phyloP scores from a whole-genome alignment of 768 basidiomycete species.

The Filobasidium floriforme region DNA sequence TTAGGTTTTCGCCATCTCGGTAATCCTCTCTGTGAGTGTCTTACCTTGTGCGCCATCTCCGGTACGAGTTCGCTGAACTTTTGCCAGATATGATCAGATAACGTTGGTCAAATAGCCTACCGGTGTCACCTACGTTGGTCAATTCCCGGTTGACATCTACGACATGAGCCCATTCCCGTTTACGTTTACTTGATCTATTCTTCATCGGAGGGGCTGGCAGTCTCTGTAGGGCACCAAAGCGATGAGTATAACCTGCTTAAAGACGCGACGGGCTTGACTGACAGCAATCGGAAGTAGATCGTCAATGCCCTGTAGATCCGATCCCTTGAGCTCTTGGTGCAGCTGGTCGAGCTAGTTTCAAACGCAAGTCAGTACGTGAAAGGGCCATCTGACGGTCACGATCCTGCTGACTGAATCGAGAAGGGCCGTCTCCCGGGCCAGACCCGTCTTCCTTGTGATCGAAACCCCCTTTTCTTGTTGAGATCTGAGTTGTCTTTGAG shows the following conservation, averaged over 20 bases:
- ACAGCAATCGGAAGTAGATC: slow-evolving; percentile 59
- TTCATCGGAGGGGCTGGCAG: slow-evolving; percentile 23
- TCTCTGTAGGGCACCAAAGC: slow-evolving; percentile 51
- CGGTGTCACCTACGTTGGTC: slow-evolving; percentile 51
- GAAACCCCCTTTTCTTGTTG: too few relatives aligned
- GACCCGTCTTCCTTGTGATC: too few relatives aligned
- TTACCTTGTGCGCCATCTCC: slow-evolving; percentile 87
- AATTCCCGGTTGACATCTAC: slow-evolving; percentile 88
- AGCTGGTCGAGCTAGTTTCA: not conserved
- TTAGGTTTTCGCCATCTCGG: not conserved
- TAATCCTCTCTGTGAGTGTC: slow-evolving; percentile 15
- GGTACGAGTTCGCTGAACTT: slow-evolving; percentile 71
- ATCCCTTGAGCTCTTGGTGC: slow-evolving; percentile 48
- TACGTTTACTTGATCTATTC: slow-evolving; percentile 51
- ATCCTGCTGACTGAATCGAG: too few relatives aligned
- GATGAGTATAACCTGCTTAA: slow-evolving; percentile 48
- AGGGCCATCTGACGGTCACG: too few relatives aligned
- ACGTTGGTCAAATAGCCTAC: too few relatives aligned
- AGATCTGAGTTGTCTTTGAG: too few relatives aligned
- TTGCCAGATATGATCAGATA: not conserved
- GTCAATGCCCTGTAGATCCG: slow-evolving; percentile 57
- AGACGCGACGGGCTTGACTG: slow-evolving; percentile 18
- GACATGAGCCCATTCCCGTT: slow-evolving; percentile 92
- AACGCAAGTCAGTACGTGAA: too few relatives aligned
- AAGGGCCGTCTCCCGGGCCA: too few relatives aligned